These are phyloP conservation scores for Polyporus arcularius DNA, from an alignment of 768 basidiomycete species.

Conservation along the genomic window DNA sequence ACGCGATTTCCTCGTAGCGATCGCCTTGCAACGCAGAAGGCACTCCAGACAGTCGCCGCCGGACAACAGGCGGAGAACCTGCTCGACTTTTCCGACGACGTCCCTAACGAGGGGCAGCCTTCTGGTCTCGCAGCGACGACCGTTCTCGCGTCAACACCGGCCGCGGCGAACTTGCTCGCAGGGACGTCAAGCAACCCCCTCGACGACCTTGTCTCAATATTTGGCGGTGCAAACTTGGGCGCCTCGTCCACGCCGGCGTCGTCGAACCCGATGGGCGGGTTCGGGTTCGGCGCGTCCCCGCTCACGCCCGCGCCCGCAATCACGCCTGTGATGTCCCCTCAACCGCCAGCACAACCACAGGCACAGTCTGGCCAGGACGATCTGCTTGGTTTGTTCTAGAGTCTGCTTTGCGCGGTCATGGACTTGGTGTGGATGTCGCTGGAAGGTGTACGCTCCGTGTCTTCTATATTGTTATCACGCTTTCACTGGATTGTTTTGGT, in stretches of 20 bases:
- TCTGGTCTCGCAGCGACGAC: conserved; percentile 80
- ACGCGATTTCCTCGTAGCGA: conserved; percentile 44
- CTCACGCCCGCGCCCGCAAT: conserved; percentile 20
- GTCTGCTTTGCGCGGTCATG: no score
- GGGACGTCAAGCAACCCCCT: conserved; percentile 87
- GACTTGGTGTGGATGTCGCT: background rate
- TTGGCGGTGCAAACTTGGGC: conserved; percentile 54
- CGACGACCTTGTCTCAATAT: conserved; percentile 92
- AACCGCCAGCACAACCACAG: conserved; percentile 23
- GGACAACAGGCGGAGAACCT: conserved; percentile 95
- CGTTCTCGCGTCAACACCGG: conserved; percentile 68
- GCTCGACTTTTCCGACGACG: conserved; percentile 86
- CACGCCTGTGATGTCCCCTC: conserved; percentile 21
- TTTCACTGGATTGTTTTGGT: background rate
- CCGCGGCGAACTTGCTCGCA: conserved; percentile 71
- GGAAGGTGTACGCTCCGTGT: conserved; percentile 14
- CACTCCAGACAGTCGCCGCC: conserved; percentile 86
- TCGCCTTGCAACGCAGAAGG: conserved; percentile 72
- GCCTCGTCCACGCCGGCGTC: conserved; percentile 22
- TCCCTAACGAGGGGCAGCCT: conserved; percentile 53
- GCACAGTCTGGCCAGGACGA: conserved; percentile 48
- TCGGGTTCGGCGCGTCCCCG: conserved; percentile 30
- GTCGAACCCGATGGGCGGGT: conserved; percentile 26
- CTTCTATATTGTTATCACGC: conserved; percentile 12
- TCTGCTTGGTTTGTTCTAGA: conserved; percentile 55